Evolutionary conservation across 2,329 filamentous ascomycete species (phyloP).

Genomic region (Hymenoscyphus repandus): DNA sequence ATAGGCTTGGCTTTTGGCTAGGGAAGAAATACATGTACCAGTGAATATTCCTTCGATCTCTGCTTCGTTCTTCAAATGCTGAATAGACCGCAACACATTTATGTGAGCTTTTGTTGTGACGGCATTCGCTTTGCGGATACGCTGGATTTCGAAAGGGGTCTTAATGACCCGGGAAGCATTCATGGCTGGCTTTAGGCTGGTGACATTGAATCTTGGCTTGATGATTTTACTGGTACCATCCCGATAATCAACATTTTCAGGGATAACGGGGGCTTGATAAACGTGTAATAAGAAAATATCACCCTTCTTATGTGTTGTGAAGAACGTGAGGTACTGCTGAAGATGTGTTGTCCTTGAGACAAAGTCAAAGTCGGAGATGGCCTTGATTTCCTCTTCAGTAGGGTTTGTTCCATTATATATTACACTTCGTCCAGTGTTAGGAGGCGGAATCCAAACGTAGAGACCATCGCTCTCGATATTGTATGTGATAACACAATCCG

Average conservation of each 20-base stretch:
- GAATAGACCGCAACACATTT: constrained; percentile 61
- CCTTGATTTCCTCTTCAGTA: constrained; percentile 54
- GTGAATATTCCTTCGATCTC: constrained; percentile 78
- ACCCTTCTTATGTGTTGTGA: constrained; percentile 35
- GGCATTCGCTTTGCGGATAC: constrained; percentile 75
- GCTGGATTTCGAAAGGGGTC: constrained; percentile 75
- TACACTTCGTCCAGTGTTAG: constrained; percentile 52
- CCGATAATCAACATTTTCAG: not conserved
- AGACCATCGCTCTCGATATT: constrained; percentile 56
- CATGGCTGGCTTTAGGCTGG: constrained; percentile 63
- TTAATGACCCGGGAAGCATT: constrained; percentile 79
- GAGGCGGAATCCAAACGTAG: constrained; percentile 66
- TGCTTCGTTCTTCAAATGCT: constrained; percentile 66
- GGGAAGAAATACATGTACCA: constrained; percentile 64
- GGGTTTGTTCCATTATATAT: constrained; percentile 62
- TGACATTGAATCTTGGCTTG: constrained; percentile 39
- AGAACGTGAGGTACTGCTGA: constrained; percentile 43
- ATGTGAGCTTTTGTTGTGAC: constrained; percentile 75
- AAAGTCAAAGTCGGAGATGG: constrained; percentile 63
- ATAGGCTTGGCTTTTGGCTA: constrained; percentile 77
- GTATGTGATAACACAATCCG: constrained; percentile 52
- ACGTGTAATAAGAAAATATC: constrained; percentile 42
- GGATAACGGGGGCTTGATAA: constrained; percentile 32
- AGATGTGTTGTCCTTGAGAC: constrained; percentile 54
- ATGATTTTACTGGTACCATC: not conserved